A percentile compares a stretch with the other conserved stretches of the same genome.
Conservation (phyloP, 108 stramenopile genomes). For the Nitzschia sp. region DNA sequence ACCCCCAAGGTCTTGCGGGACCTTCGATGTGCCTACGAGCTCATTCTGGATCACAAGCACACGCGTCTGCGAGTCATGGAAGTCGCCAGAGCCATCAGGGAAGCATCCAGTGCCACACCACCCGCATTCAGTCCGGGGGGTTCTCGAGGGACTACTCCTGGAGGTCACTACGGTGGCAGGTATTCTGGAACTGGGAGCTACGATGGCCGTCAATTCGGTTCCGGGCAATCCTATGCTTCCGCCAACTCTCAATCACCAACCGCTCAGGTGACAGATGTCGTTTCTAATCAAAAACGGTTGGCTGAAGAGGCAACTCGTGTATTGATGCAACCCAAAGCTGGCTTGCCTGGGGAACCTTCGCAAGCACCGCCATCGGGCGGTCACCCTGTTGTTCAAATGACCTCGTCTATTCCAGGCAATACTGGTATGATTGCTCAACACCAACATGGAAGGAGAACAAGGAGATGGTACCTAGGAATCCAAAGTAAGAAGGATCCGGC, state of each 20-base stretch:
- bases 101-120: conserved; percentile 89
- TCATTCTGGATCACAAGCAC: conserved; percentile 95
- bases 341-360: conserved; percentile 37
- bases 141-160: conserved; percentile 82
- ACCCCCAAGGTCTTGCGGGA: conserved; percentile 84
- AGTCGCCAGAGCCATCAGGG: conserved; percentile 85
- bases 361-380: conserved; percentile 46
- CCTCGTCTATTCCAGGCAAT: conserved; percentile 86
- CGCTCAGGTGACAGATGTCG: conserved; percentile 23
- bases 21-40: conserved; percentile 94
- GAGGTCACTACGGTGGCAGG: conserved; percentile 56
- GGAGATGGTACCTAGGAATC: conserved; percentile 98
- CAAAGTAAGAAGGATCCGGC: conserved; percentile 99
- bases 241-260: conserved; percentile 47
- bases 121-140: conserved; percentile 88
- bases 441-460: conserved; percentile 83
- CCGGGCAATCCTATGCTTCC: conserved; percentile 36
- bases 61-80: conserved; percentile 93
- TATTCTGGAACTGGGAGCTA: conserved; percentile 37
- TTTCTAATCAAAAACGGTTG: conserved; percentile 55
- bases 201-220: conserved; percentile 43
- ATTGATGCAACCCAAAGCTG: conserved; percentile 65
- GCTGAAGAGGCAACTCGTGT: conserved; percentile 82
- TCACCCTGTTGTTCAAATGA: conserved; percentile 83
- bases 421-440: conserved; percentile 91